These are phyloP conservation scores for Exserohilum turcica DNA, from an alignment of 2,329 filamentous ascomycete genomes.

Conservation along the genomic window DNA sequence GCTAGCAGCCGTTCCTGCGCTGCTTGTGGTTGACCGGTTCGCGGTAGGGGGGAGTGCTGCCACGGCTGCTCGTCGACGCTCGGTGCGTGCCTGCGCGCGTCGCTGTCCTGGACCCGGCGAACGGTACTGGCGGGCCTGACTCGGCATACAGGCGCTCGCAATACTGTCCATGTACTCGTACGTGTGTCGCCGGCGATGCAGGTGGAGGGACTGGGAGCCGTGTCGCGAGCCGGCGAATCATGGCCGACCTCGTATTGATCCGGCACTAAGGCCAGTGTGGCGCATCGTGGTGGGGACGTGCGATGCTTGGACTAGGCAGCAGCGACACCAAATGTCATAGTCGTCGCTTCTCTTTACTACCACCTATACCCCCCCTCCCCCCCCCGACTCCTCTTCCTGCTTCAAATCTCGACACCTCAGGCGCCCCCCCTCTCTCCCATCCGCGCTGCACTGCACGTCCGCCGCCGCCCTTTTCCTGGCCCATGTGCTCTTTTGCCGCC, in stretches of 20 bases:
- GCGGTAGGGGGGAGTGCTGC: conserved; percentile 5
- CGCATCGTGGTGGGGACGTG: conserved; percentile 9
- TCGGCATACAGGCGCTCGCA: not conserved
- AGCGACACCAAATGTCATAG: conserved; percentile 16
- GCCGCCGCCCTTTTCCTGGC: conserved; percentile 27
- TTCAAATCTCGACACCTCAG: conserved; percentile 32
- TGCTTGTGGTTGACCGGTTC: conserved; percentile 29
- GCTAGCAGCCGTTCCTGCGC: conserved; percentile 27
- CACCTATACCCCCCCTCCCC: conserved; percentile 26
- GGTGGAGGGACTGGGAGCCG: not conserved
- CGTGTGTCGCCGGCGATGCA: not conserved
- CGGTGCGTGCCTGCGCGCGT: no score
- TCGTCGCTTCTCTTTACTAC: conserved; percentile 23
- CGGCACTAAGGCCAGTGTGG: conserved; percentile 11
- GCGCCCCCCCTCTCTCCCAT: conserved; percentile 30
- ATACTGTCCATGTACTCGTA: no score
- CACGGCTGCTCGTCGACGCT: conserved; percentile 3
- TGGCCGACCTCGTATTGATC: conserved; percentile 23
- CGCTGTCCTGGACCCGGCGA: not conserved
- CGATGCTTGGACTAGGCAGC: conserved; percentile 14
- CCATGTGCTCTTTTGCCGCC: conserved; percentile 26
- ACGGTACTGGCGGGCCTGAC: no score
- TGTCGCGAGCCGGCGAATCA: conserved; percentile 23
- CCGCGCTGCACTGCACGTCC: conserved; percentile 26
- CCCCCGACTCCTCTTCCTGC: conserved; percentile 21